These are phyloP conservation scores for Aspergillus brasiliensis DNA, from an alignment of 2,329 filamentous ascomycete species.

Conservation along the genomic window DNA sequence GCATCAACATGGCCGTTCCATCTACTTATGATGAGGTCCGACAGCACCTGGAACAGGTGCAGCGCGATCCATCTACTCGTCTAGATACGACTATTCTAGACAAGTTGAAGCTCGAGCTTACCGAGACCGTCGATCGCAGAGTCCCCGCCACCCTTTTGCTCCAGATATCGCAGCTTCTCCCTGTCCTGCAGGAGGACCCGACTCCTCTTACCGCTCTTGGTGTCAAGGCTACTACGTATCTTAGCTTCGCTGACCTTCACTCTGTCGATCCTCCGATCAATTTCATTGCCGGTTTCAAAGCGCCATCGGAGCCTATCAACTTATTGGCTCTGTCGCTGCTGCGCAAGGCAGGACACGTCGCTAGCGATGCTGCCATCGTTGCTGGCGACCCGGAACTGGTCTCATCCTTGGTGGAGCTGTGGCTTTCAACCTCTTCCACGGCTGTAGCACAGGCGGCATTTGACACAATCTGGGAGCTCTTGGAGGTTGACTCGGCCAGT, in stretches of 20 bases:
- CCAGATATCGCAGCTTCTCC: slow-evolving; percentile 54
- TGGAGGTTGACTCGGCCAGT: slow-evolving; percentile 52
- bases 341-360: slow-evolving; percentile 55
- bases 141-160: slow-evolving; percentile 44
- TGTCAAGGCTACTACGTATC: slow-evolving; percentile 52
- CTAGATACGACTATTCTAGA: slow-evolving; percentile 55
- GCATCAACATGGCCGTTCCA: slow-evolving; percentile 36
- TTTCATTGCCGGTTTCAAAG: slow-evolving; percentile 57
- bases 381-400: slow-evolving; percentile 60
- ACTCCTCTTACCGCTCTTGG: slow-evolving; percentile 57
- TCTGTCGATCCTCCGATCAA: slow-evolving; percentile 53
- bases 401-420: slow-evolving; percentile 57
- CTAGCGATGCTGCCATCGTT: slow-evolving; percentile 60
- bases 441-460: slow-evolving; percentile 58
- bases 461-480: slow-evolving; percentile 54
- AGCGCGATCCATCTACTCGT: slow-evolving; percentile 46
- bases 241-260: slow-evolving; percentile 53
- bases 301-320: slow-evolving; percentile 57
- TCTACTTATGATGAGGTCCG: slow-evolving; percentile 39
- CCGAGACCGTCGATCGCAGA: slow-evolving; percentile 35
- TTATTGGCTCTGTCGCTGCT: slow-evolving; percentile 58
- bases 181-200: slow-evolving; percentile 60
- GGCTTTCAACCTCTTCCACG: slow-evolving; percentile 59
- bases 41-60: slow-evolving; percentile 48
- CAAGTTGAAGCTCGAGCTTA: slow-evolving; percentile 50